Base-by-base conservation (phyloP, 805 yeast genomes). In the Pachysolen tannophilus region DNA sequence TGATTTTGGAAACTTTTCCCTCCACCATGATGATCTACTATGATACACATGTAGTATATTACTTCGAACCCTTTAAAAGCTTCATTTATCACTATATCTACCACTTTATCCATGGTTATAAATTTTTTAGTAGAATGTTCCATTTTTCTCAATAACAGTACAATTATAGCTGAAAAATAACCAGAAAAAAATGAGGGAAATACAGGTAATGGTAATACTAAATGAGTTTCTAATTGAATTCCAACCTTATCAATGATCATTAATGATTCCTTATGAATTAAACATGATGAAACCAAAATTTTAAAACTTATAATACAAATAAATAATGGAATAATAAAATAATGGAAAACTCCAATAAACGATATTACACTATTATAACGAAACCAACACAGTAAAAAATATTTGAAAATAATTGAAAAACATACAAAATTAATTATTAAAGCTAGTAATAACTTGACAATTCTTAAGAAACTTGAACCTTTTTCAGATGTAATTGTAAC, bases 51-150 rank as follows among this genome's bases (percentile, higher is more conserved):
- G 48, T 82, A 78, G 50, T 67, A 78, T 3, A 78, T 61, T 8
- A 82, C 85, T 42, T 77, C 78, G 42, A 75, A 70, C 5, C 80
- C 80, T 36, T 65, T 65, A 50, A 84, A 82, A 0, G 83, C 88
- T 53, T 84, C 94, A 49, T 82, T 82, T 18, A 84, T 76, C 0
- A 81, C 71, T 8, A 83, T 53, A 51, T 82, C 90, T 4, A 71
- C 66, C 34, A 83, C 65, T 30, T 62, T 61, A 30, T 67, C 70
- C 26, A 65, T 55, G 0, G 87, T 80, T 8, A 80, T 65, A 50
- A 83, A 80, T 23, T 8, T 23, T 11, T 23, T 23, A 8, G 13
- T 7, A 11, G 13, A 11, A 11, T 11, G 13, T 23, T 11, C 26
- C 8, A 11, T 14, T 14, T 23, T 8, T 11, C 13, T 11, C 4